Evolutionary conservation across 371 early-diverging fungal species (phyloP).

Genomic region (Mucor piriformis): DNA sequence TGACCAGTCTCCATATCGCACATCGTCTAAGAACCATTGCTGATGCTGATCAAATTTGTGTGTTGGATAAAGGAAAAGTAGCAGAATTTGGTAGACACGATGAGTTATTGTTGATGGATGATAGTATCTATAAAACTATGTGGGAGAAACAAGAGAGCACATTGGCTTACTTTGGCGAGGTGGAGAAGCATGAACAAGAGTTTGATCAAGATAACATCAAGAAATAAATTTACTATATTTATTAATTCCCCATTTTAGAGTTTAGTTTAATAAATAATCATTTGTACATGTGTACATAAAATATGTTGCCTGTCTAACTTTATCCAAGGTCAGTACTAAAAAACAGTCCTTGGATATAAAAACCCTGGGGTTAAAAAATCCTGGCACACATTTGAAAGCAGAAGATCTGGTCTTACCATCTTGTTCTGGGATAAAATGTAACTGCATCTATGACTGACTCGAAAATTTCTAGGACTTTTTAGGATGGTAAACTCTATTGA

Average conservation of each 20-base stretch:
- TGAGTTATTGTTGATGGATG: constrained; percentile 54
- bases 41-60: constrained; percentile 82
- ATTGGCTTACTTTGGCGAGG: constrained; percentile 19
- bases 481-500: too few species aligned
- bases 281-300: too few species aligned
- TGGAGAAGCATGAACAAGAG: constrained; percentile 22
- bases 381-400: too few species aligned
- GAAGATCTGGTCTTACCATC: too few species aligned
- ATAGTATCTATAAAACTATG: constrained; percentile 83
- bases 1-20: constrained; percentile 81
- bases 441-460: too few species aligned
- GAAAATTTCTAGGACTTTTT: too few species aligned
- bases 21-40: constrained; percentile 79
- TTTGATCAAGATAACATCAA: constrained; percentile 14
- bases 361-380: too few species aligned
- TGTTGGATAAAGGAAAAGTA: constrained; percentile 68
- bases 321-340: too few species aligned
- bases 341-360: too few species aligned
- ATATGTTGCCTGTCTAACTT: too few species aligned
- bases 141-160: constrained; percentile 77
- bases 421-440: too few species aligned
- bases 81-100: constrained; percentile 75
- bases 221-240: not conserved
- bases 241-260: not conserved
- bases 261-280: too few species aligned